Base-by-base conservation (phyloP, 768 basidiomycete genomes). In the Mycena venus region DNA sequence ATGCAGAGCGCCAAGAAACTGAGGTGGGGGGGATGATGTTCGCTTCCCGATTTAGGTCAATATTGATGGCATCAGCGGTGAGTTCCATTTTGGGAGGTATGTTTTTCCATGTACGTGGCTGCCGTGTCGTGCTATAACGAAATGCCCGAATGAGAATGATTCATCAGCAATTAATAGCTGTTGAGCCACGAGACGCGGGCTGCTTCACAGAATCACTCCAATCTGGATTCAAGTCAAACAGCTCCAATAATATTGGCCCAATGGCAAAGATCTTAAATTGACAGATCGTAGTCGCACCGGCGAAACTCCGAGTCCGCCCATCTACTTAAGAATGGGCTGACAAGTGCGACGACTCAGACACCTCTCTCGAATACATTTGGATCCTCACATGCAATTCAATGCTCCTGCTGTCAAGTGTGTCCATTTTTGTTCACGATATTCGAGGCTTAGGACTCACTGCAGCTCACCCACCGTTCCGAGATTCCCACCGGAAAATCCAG, bases 151-250 rank as follows among this genome's bases (percentile, higher is more conserved):
- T n/a, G n/a, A n/a, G n/a, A n/a, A n/a, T n/a, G n/a, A n/a, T n/a
- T n/a, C n/a, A n/a, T n/a, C 15, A 61, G 29, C 17, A 42, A 47
- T 55, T 60, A 8, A 66, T 32, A 36, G 63, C 63, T 51, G 63
- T 49, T 51, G 47, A 64, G 47, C 63, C 63, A n/a, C n/a, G n/a
- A n/a, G n/a, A n/a, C n/a, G n/a, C n/a, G n/a, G n/a, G n/a, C n/a
- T n/a, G n/a, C n/a, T 64, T 21, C 47, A 25, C 42, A 63, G 49
- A 64, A 64, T 64, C 63, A 64, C 36, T 51, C 47, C 47, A 51
- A 64, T 64, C 63, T 64, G 63, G 63, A 64, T 64, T 64, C 63
- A 51, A 63, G 34, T 49, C 44, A 9, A 32, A 61, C 36, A 61
- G 60, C 40, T 44, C 47, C 42, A n/a, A n/a, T n/a, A 44, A 62